A percentile compares a stretch with the other conserved stretches of the same genome.
These are phyloP conservation scores for Coniochaeta sp. DNA, from an alignment of 2,329 filamentous ascomycete species.

Conservation along the genomic window DNA sequence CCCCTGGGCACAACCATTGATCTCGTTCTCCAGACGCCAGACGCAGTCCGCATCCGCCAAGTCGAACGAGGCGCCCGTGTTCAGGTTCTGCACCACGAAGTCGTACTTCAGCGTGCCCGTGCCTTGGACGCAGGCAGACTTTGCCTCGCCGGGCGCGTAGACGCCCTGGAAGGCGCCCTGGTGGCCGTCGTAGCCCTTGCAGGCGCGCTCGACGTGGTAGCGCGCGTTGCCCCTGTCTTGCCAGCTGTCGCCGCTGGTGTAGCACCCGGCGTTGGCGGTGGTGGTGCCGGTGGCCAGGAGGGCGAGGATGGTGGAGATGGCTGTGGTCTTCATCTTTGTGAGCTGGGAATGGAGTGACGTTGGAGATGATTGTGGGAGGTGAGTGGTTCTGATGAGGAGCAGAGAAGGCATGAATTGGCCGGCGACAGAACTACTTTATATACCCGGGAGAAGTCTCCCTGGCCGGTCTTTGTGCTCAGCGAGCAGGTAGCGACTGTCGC, in stretches of 20 bases:
- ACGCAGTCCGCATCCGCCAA: constrained; percentile 2
- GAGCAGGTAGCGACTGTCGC: no score
- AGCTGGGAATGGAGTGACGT: not conserved
- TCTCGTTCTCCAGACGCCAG: constrained; percentile 6
- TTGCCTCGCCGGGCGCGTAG: not conserved
- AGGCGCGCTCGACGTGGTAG: constrained; percentile 3
- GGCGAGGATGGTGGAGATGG: not conserved
- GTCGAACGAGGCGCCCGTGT: not conserved
- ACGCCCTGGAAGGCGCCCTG: constrained; percentile 1
- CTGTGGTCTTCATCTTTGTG: constrained; percentile 4
- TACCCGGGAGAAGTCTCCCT: no score
- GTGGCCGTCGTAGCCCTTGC: constrained; percentile 2
- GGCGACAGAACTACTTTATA: no score
- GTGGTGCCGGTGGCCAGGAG: not conserved
- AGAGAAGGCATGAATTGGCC: no score
- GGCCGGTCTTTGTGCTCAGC: no score
- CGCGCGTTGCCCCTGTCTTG: constrained; percentile 3
- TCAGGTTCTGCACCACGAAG: constrained; percentile 5
- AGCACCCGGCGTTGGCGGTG: not conserved
- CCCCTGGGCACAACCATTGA: constrained; percentile 3
- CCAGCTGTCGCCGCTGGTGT: constrained; percentile 4
- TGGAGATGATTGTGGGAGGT: not conserved
- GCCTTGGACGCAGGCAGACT: constrained; percentile 4
- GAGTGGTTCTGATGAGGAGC: no score
- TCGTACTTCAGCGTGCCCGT: not conserved